Base-by-base conservation (phyloP, 306 rosid species). In the Glycine latifolia region DNA sequence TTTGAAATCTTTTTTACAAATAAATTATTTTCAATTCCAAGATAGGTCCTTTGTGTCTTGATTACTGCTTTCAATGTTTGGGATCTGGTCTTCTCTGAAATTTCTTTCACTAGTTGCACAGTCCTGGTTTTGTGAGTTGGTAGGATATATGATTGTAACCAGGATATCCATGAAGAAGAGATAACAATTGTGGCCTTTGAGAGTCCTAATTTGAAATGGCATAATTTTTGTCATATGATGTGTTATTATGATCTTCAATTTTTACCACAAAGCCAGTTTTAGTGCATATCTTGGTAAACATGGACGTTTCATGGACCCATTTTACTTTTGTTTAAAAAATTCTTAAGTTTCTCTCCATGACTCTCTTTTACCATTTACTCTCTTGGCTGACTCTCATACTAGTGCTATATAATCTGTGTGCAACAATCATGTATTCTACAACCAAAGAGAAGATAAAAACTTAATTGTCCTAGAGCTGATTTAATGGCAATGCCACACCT, bases 31-130 rank as follows among this genome's bases (percentile, higher is more conserved):
- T 50, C 48, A 71, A 13, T 33, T 50, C 48, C 44, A 33, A 13
- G 47, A 6, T 69, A 47, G 62, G 47, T 69, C 74, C 41, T 69
- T 69, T 46, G 16, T 56, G 1, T 74, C 39, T 73, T 54, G 26
- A 59, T 41, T 44, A 16, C 16, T 58, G 47, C 20, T 46, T 20
- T 31, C 49, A 61, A 14, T 44, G 60, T 44, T 26, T 60, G 33
- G 47, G 44, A 31, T 58, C 16, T 8, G 12, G 8, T 58, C 61
- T 54, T 54, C 37, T 58, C 53, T 41, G 20, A 17, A 43, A 41
- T 75, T 58, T 55, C 46, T 7, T 20, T 17, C 62, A 2, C 20
- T 54, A 35, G 56, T 0, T 62, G 44, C 9, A 9, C 14, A 4
- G 3, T 20, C 14, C 41, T 60, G 59, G 71, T 76, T 59, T 59